Conservation (phyloP, 768 basidiomycete genomes). For the Pleurotus citrinopileatus region DNA sequence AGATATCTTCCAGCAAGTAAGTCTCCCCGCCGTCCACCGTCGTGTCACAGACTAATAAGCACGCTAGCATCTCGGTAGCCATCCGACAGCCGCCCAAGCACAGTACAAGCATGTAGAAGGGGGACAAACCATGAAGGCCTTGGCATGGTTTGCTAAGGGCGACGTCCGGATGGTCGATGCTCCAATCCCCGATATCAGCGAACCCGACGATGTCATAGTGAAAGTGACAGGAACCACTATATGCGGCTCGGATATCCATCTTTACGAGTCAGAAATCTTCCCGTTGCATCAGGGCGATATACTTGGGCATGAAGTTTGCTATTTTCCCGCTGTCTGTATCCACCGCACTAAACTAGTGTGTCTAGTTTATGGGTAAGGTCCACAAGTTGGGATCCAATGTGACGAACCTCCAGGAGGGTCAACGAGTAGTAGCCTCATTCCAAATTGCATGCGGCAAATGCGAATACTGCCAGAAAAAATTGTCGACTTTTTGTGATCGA, state of each 20-base stretch:
- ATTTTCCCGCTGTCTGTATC: conserved; percentile 1
- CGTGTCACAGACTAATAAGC: not conserved
- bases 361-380: conserved; percentile 64
- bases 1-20: conserved; percentile 25
- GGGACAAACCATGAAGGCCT: conserved; percentile 62
- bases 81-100: conserved; percentile 37
- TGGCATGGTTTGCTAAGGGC: conserved; percentile 62
- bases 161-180: conserved; percentile 43
- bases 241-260: conserved; percentile 65
- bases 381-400: conserved; percentile 65
- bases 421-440: conserved; percentile 78
- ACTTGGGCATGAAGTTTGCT: conserved; percentile 61
- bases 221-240: conserved; percentile 76
- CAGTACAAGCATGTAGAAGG: conserved; percentile 46
- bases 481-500: conserved; percentile 71
- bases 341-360: no score
- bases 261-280: conserved; percentile 69
- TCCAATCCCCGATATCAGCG: conserved; percentile 53
- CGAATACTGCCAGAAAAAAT: conserved; percentile 68
- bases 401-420: conserved; percentile 55
- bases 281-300: conserved; percentile 72
- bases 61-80: conserved; percentile 32
- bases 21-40: not conserved
- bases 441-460: conserved; percentile 76
- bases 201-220: conserved; percentile 74